A percentile compares a stretch with the other conserved stretches of the same genome.
These are phyloP conservation scores for Trichoderma sp. DNA, from an alignment of 2,329 filamentous ascomycete genomes.

Conservation along the genomic window DNA sequence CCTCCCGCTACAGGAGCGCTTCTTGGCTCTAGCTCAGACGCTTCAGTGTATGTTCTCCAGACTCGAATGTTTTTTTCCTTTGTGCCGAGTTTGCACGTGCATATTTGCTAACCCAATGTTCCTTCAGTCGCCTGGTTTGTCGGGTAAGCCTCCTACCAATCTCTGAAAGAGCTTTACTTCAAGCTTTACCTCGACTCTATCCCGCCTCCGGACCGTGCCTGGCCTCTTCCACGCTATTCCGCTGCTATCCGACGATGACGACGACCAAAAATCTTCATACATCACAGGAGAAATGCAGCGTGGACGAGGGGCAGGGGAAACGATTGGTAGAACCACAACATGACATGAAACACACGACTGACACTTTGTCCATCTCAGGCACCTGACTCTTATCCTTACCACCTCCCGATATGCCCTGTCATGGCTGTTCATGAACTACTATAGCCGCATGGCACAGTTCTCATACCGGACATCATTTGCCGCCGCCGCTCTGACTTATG, in stretches of 20 bases:
- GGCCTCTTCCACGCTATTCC: neutral
- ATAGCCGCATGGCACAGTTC: constrained; percentile 73
- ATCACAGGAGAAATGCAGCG: neutral
- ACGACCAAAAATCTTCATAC: neutral
- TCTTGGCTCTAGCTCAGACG: constrained; percentile 79
- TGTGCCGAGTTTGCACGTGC: neutral
- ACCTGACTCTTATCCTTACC: constrained; percentile 80
- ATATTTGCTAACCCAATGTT: constrained; percentile 38
- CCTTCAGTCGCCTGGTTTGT: constrained; percentile 74
- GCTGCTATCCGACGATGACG: neutral
- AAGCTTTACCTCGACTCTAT: neutral
- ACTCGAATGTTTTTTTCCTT: neutral
- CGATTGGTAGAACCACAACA: neutral
- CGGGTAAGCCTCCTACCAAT: constrained; percentile 58
- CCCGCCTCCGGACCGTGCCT: neutral
- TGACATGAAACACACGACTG: neutral
- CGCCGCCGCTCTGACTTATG: constrained; percentile 87
- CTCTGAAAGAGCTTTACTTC: neutral
- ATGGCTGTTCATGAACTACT: constrained; percentile 86
- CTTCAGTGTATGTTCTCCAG: constrained; percentile 74
- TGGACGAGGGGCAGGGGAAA: neutral
- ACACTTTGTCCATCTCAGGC: constrained; percentile 52
- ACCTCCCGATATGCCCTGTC: constrained; percentile 82
- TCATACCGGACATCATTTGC: constrained; percentile 90
- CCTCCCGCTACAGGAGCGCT: constrained; percentile 65